Evolutionary conservation across 306 rosid genomes (phyloP), one percentile per base, ranked within the genome.

Genomic region (Medicago truncatula): DNA sequence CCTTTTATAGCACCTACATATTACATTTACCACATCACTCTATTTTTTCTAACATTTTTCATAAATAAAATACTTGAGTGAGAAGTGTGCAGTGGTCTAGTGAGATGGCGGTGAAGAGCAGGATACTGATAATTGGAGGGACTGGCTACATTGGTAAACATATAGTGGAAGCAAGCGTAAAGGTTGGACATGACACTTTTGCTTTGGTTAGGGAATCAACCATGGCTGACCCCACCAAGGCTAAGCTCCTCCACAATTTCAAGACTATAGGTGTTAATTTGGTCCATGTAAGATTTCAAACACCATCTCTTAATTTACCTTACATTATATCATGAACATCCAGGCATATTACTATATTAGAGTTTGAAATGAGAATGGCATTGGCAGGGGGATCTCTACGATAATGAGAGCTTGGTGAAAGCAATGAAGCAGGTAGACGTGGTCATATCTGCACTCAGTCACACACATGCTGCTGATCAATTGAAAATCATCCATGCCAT

Each of bases 101-200:
- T 1, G 38, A 34, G 7, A 92, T 90, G 96, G 98, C 81, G 16
- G 86, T 78, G 83, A 92, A 89, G 40, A 91, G 93, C 83, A 93
- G 81, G 90, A 76, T 93, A 71, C 57, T 93, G 89, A 76, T 93
- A 17, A 91, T 93, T 41, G 98, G 98, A 80, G 96, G 98, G 28
- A 93, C 97, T 11, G 96, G 98, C 3, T 93, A 89, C 80, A 88
- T 91, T 44, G 98, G 98, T 0, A 93, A 88, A 76, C 76, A 72
- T 54, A 47, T 91, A 5, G 97, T 91, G 7, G 92, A 88, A 83
- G 98, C 98, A 20, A 89, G 98, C 76, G 87, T 83, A 2, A 89
- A 89, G 62, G 72, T 87, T 2, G 93, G 87, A 3, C 91, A 93
- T 47, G 88, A 89, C 18, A 93, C 97, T n/a, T 91, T 87, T 68